Evolutionary conservation across 2,329 filamentous ascomycete species (phyloP), one percentile per base, ranked within the genome.

Genomic region (Trematosphaeria pertusa): DNA sequence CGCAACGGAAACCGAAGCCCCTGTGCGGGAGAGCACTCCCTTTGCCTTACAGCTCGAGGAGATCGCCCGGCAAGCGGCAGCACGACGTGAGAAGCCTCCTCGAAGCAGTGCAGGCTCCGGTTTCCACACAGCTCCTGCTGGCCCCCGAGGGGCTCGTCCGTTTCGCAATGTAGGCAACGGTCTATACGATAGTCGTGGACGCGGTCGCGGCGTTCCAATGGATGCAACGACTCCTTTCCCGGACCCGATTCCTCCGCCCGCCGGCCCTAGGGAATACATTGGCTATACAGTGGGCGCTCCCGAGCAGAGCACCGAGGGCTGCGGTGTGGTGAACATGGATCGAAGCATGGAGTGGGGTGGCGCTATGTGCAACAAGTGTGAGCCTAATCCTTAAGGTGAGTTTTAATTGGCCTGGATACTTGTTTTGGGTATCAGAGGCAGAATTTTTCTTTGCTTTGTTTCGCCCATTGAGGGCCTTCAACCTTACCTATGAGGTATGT

Each of bases 181-280:
- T 9, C 48, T 66, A 2, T 65, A 65, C 33, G 37, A 50, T 10
- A 48, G 49, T 26, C 43, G 44, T 11, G 46, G 47, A 17, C 56
- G 54, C 20, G 49, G 55, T 19, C 38, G 21, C 17, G 67, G 65
- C 11, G 43, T 70, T 5, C 67, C 67, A 3, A 52, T 71, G 17
- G 53, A 64, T n/a, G 59, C 56, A 2, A 69, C 64, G 0, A 52
- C 50, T 4, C 67, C 67, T 2, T 71, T 71, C 26, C 69, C 69
- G 1, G 46, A 52, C 17, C 65, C 67, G 2, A 34, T 64, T 2
- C 49, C 64, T 1, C 68, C 68, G 0, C 52, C 56, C 14, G 66
- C 62, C 21, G 46, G 37, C 18, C 24, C 24, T 28, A 31, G 21
- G 18, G 28, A 43, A 4, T 52, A 50, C 18, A 24, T 47, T 9